These are phyloP conservation scores for Arthrinium phaeospermum DNA, from an alignment of 2,329 filamentous ascomycete species.

Conservation along the genomic window DNA sequence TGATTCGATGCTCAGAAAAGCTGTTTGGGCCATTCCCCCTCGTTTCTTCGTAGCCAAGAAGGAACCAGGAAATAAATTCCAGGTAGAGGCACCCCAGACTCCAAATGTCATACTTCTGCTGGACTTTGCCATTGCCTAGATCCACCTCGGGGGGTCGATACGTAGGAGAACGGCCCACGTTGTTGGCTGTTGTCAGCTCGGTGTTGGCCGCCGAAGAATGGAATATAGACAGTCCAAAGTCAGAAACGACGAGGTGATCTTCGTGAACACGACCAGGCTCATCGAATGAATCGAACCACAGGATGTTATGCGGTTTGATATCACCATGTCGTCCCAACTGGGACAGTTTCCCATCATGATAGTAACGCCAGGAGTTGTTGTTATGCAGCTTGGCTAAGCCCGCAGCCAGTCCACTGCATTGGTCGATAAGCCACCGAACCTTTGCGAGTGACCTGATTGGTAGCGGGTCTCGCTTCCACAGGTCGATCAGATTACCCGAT, in stretches of 20 bases:
- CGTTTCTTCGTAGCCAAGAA: background rate
- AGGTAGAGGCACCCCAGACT: background rate
- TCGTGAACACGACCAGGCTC: background rate
- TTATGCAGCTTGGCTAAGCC: background rate
- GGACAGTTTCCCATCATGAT: background rate
- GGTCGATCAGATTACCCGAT: background rate
- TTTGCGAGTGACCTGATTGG: background rate
- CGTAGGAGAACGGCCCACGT: background rate
- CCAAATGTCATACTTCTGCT: background rate
- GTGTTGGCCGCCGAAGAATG: background rate
- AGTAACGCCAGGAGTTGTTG: background rate
- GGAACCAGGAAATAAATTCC: background rate
- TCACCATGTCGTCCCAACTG: background rate
- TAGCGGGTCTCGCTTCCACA: accelerated
- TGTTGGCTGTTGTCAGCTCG: background rate
- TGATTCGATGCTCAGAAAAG: background rate
- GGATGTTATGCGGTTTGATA: background rate
- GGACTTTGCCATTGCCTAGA: background rate
- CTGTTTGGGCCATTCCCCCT: no score
- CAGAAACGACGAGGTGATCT: background rate
- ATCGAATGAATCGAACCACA: background rate
- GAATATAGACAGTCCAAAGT: background rate
- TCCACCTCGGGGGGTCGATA: background rate
- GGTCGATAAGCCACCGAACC: background rate
- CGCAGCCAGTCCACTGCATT: background rate